Evolutionary conservation across 192 early-diverging fungal species (phyloP).

Genomic region (Dissophora ornata): DNA sequence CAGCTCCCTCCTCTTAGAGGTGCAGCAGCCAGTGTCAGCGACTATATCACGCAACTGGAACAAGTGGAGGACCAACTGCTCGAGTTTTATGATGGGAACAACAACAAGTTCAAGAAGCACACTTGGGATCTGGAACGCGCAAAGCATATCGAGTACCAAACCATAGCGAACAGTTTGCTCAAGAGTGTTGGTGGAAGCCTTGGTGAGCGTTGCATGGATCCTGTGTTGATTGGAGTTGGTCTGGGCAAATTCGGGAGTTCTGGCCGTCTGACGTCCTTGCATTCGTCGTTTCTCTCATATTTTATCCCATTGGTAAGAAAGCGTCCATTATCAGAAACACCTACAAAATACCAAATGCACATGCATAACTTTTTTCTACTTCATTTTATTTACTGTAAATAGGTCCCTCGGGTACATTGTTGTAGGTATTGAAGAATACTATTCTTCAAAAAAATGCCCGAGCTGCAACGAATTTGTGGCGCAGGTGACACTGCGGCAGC

Average conservation of each 20-base stretch:
- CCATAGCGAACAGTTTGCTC: conserved; percentile 13
- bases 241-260: conserved; percentile 9
- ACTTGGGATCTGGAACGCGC: conserved; percentile 12
- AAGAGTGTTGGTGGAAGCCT: conserved; percentile 6
- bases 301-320: conserved; percentile 5
- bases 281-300: conserved; percentile 16
- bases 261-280: neutral
- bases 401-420: conserved; percentile 22
- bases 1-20: conserved; percentile 18
- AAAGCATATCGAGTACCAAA: conserved; percentile 13
- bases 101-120: conserved; percentile 7
- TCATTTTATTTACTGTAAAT: neutral
- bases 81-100: conserved; percentile 3
- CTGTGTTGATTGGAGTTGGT: neutral
- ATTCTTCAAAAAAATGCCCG: conserved; percentile 13
- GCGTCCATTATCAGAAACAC: neutral
- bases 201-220: neutral
- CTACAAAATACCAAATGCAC: too few species aligned
- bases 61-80: neutral
- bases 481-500: neutral
- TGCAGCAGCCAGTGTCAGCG: neutral
- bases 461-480: neutral
- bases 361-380: neutral
- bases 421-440: conserved; percentile 1
- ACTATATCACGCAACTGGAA: neutral